Base-by-base conservation (phyloP, 345 rosid genomes). In the Barbarea vulgaris region DNA sequence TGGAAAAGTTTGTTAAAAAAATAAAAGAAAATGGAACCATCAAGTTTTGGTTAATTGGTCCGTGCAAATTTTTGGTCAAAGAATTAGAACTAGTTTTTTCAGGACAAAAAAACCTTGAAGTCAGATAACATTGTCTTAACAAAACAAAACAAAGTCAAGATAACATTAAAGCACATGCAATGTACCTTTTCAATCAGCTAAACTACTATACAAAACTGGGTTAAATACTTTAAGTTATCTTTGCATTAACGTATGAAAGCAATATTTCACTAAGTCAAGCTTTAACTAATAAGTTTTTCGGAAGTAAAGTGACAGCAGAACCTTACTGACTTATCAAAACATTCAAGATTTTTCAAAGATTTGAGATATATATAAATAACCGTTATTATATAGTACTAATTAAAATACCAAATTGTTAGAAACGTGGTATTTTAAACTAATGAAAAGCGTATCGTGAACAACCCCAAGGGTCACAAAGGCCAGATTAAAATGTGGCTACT, bases 291-390 rank as follows among this genome's bases (percentile, higher is more conserved):
- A 55, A 4, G 17, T 31, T 48, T 48, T 13, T 48, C 3, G 9
- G 2, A 74, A 65, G 66, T 50, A 48, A 46, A 46, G 59, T 58
- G 63, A 59, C 68, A 50, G 52, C 67, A 58, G 52, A 69, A 60
- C 28, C 10, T 41, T 50, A 11, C 3, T 30, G 63, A 50, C 55
- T 67, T 7, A 60, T 60, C 53, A 67, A 67, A 28, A 21, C 63
- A 41, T 51, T 75, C 42, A 67, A 67, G 61, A 74, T 56, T 66
- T 56, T 42, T 67, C 72, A 58, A 67, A 50, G 62, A 67, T 67
- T 58, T 67, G 61, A 27, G 34, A 50, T 14, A 14, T 56, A 42
- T 34, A 41, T 44, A 28, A 39, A 63, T 6, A 63, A 17, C 15
- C 41, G 22, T n/a, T 28, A 48, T 21, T 71, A 7, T 21, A 59